These are phyloP conservation scores for Pseudogymnoascus sp. DNA, from an alignment of 2,329 filamentous ascomycete species.

Conservation along the genomic window DNA sequence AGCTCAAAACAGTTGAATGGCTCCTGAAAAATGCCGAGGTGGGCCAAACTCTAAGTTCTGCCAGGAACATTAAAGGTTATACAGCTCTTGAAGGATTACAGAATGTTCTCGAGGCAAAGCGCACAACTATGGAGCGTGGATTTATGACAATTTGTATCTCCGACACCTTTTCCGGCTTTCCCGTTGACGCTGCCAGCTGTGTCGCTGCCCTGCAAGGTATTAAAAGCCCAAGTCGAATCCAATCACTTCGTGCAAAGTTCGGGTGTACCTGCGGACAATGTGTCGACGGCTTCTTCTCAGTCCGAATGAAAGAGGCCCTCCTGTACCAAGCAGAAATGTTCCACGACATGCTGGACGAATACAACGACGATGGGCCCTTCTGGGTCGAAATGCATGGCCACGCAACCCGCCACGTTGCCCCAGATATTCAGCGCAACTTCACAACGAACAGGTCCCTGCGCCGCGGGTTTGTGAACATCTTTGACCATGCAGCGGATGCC, in stretches of 20 bases:
- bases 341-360: neutral
- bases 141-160: neutral
- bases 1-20: conserved; percentile 20
- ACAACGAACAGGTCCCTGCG: neutral
- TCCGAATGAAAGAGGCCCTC: conserved; percentile 28
- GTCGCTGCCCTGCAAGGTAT: conserved; percentile 23
- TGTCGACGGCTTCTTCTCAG: conserved; percentile 32
- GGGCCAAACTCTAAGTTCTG: conserved; percentile 14
- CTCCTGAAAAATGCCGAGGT: conserved; percentile 23
- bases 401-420: neutral
- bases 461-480: neutral
- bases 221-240: conserved; percentile 11
- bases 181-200: conserved; percentile 24
- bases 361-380: neutral
- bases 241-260: conserved; percentile 26
- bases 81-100: conserved; percentile 30
- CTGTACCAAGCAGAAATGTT: neutral
- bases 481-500: neutral
- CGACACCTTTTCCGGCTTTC: conserved; percentile 21
- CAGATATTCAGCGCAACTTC: neutral
- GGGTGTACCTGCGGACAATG: conserved; percentile 35
- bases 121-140: conserved; percentile 17
- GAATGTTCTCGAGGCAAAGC: conserved; percentile 25
- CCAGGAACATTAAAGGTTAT: conserved; percentile 28
- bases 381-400: neutral